Percentiles rank a stretch among this genome's conserved stretches.
Evolutionary conservation across 768 basidiomycete species (phyloP).

Genomic region (Psilocybe subaeruginosa): DNA sequence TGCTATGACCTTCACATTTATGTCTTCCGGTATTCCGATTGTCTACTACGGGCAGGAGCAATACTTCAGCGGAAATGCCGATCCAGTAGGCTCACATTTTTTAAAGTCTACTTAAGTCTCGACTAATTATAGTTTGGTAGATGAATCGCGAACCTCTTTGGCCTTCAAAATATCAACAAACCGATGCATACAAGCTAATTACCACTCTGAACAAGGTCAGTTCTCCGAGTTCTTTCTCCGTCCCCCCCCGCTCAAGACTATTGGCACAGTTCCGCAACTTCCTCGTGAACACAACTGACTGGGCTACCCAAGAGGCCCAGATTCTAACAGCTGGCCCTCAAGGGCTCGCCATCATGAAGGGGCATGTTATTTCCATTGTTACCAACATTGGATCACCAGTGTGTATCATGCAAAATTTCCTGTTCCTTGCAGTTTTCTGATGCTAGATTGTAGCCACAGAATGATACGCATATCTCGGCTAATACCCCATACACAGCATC

Average conservation of each 20-base stretch:
- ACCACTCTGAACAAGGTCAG: conserved; percentile 60
- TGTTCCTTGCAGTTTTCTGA: neutral
- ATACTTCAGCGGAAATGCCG: conserved; percentile 59
- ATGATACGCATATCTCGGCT: conserved; percentile 56
- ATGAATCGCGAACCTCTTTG: conserved; percentile 79
- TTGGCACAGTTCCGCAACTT: conserved; percentile 63
- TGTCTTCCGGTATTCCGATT: conserved; percentile 84
- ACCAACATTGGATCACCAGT: conserved; percentile 81
- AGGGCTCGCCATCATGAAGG: conserved; percentile 69
- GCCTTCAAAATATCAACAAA: conserved; percentile 66
- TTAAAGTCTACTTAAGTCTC: conserved; percentile 1
- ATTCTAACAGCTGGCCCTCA: conserved; percentile 52
- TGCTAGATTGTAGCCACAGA: conserved; percentile 43
- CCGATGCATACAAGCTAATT: conserved; percentile 59
- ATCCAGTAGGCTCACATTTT: conserved; percentile 53
- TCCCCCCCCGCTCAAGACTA: neutral
- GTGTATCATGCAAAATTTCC: conserved; percentile 18
- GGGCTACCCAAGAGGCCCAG: conserved; percentile 53
- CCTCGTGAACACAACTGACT: conserved; percentile 56
- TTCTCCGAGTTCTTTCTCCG: neutral
- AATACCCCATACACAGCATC: conserved; percentile 53
- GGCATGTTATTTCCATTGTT: conserved; percentile 58
- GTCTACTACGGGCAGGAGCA: conserved; percentile 87
- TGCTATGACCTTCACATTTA: conserved; percentile 74
- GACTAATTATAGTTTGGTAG: conserved; percentile 32